Percentiles rank a stretch among this genome's conserved stretches.
Evolutionary conservation across 2,329 filamentous ascomycete genomes (phyloP).

Genomic region (Xylariaceae sp.): DNA sequence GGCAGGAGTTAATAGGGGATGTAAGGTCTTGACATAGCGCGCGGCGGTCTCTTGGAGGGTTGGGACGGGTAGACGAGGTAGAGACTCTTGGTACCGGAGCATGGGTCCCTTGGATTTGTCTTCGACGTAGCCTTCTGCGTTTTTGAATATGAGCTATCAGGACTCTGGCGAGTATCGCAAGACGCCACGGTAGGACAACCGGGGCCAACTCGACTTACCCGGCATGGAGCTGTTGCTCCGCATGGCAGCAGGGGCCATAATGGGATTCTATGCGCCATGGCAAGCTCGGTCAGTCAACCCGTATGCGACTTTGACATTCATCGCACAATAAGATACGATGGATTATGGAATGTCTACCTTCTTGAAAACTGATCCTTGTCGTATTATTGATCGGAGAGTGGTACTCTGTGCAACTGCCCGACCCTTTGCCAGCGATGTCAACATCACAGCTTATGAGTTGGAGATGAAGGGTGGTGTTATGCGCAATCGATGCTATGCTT

Average conservation of each 20-base stretch:
- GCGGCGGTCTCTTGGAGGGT: slow-evolving; percentile 76
- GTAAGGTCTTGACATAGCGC: slow-evolving; percentile 74
- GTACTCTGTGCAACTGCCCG: slow-evolving; percentile 30
- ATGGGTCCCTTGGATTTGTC: slow-evolving; percentile 73
- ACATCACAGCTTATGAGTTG: slow-evolving; percentile 28
- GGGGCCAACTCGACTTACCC: slow-evolving; percentile 35
- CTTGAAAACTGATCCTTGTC: slow-evolving; percentile 20
- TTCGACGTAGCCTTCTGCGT: slow-evolving; percentile 75
- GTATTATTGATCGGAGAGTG: slow-evolving; percentile 29
- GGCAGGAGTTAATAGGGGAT: slow-evolving; percentile 62
- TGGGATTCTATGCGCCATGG: slow-evolving; percentile 27
- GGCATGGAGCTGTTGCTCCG: slow-evolving; percentile 56
- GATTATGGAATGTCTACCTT: slow-evolving; percentile 22
- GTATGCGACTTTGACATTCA: not conserved
- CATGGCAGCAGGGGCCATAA: slow-evolving; percentile 50
- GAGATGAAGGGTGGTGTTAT: not conserved
- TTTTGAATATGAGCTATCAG: slow-evolving; percentile 1
- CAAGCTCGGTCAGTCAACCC: slow-evolving; percentile 8
- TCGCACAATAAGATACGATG: not conserved
- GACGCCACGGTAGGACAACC: slow-evolving; percentile 10
- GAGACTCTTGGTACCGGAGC: slow-evolving; percentile 81
- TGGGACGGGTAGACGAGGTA: slow-evolving; percentile 72
- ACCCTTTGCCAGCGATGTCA: slow-evolving; percentile 32
- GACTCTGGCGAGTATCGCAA: not conserved
- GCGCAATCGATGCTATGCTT: not conserved